Base-by-base conservation (phyloP, 371 early-diverging fungal species). In the Mortierella polycephala region DNA sequence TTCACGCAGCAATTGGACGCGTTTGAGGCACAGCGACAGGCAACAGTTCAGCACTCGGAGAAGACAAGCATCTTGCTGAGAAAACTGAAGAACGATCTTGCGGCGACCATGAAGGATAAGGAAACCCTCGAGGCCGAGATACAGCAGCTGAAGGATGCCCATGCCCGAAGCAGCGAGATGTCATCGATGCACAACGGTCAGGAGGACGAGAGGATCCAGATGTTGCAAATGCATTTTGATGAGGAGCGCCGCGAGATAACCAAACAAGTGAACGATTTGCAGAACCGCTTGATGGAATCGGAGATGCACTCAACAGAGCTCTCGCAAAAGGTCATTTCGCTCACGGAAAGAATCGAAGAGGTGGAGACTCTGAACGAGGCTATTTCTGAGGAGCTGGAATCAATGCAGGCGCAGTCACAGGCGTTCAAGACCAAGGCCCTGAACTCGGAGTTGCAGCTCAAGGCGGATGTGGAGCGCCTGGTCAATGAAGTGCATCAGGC, bases 61-160 rank as follows among this genome's bases (percentile, higher is more conserved):
- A 80, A 73, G 70, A 62, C 64, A 9, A 50, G 59, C 18, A 12
- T 69, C 2, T 53, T 80, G 60, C 64, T 80, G 14, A 73, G 80
- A 53, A 80, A 80, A 54, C 21, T 80, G 49, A 80, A 80, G 70
- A 59, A 69, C 12, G 80, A 80, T 51, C 54, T 80, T 40, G 74
- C 66, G 42, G 70, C 59, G 3, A 80, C 80, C 18, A 80, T 80
- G 64, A 57, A 52, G 45, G 80, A 73, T 55, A 80, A 80, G 61
- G 64, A 63, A 41, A 50, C n/a, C 9, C 54, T 69, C 5, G 74
- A 73, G 23, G 50, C 44, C 3, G 80, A 64, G 23, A 47, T 80
- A 40, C 66, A 46, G 39, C 62, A 62, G 7, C 47, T 80, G 2
- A 66, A 64, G 46, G 67, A 73, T 37, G 70, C 65, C 44, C 80